Evolutionary conservation across 2,329 filamentous ascomycete species (phyloP).

Genomic region (Chaetomiaceae sp.): DNA sequence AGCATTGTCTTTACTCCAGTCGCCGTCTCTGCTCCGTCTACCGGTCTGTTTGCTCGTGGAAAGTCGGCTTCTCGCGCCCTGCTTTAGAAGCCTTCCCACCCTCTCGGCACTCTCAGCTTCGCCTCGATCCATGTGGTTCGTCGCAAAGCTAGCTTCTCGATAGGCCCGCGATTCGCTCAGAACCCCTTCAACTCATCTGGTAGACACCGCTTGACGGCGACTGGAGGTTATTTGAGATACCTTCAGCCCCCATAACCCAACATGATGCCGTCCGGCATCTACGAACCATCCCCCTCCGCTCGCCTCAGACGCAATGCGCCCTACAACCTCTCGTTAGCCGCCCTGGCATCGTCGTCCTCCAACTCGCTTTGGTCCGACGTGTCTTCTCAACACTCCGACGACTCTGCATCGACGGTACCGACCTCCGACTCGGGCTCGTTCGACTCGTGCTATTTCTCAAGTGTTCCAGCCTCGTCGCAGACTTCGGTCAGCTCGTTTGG

Average conservation of each 20-base stretch:
- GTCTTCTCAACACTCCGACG: constrained; percentile 63
- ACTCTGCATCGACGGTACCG: constrained; percentile 53
- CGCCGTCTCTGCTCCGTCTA: constrained; percentile 56
- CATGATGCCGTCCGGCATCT: constrained; percentile 49
- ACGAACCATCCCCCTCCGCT: constrained; percentile 48
- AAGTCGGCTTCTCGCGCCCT: constrained; percentile 38
- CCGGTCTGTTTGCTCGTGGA: constrained; percentile 54
- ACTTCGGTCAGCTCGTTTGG: constrained; percentile 27
- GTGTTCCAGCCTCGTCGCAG: constrained; percentile 29
- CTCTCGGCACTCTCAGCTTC: constrained; percentile 39
- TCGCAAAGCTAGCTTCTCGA: constrained; percentile 38
- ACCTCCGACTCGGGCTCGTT: constrained; percentile 28
- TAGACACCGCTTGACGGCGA: constrained; percentile 31
- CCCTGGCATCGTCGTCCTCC: constrained; percentile 56
- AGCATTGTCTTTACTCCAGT: constrained; percentile 49
- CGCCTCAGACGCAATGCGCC: constrained; percentile 46
- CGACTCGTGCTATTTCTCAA: constrained; percentile 36
- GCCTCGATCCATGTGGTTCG: constrained; percentile 35
- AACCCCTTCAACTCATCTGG: constrained; percentile 28
- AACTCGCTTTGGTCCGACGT: constrained; percentile 63
- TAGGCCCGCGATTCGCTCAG: constrained; percentile 34
- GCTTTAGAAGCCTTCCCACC: constrained; percentile 39
- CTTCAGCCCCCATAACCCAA: constrained; percentile 36
- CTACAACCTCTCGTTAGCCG: constrained; percentile 66
- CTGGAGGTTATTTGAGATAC: constrained; percentile 28